These are phyloP conservation scores for Metrosideros polymorpha DNA, from an alignment of 441 rosid genomes.

Conservation along the genomic window DNA sequence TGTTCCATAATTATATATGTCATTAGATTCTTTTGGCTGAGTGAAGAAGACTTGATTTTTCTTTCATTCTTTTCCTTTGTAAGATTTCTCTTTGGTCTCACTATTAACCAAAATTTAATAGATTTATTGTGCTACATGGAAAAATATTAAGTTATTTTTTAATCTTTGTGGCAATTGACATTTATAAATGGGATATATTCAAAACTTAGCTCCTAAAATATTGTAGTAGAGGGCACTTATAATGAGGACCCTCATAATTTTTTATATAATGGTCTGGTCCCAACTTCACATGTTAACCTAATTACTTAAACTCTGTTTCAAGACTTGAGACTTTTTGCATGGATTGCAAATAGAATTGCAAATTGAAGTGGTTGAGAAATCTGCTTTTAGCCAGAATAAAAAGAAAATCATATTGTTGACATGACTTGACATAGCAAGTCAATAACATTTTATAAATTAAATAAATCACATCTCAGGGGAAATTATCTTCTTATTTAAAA, in stretches of 20 bases:
- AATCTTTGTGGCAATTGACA: neutral
- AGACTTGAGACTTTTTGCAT: neutral
- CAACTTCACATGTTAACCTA: neutral
- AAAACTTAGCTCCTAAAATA: neutral
- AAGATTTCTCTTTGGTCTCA: neutral
- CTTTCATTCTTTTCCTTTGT: neutral
- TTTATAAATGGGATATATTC: neutral
- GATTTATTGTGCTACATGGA: neutral
- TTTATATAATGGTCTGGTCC: neutral
- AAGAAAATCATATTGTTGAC: neutral
- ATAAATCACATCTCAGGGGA: neutral
- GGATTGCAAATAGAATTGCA: neutral
- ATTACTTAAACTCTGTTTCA: accelerated
- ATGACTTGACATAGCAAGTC: neutral
- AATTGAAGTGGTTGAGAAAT: neutral
- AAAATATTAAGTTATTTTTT: neutral
- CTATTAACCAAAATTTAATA: neutral
- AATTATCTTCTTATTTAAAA: neutral
- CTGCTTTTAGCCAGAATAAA: neutral
- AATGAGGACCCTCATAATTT: neutral
- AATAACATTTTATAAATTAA: neutral
- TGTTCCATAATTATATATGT: neutral
- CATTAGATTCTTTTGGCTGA: neutral
- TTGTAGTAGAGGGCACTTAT: neutral
- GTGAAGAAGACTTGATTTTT: neutral